Evolutionary conservation across 139 green algal genomes (phyloP), one percentile per base, ranked within the genome.

Genomic region (Penium margaritaceum): DNA sequence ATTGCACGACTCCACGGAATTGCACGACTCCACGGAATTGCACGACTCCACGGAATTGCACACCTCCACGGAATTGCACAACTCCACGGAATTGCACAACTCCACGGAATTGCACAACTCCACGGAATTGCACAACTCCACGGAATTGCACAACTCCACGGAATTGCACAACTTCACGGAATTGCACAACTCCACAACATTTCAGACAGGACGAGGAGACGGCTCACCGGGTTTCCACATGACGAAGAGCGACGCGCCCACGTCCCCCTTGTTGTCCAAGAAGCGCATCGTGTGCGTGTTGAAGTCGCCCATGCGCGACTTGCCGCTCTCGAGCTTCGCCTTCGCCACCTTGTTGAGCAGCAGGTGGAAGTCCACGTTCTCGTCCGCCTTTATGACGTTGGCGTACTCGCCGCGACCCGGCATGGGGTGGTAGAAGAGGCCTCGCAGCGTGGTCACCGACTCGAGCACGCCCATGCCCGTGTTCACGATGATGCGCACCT

Each of bases 281-380:
- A 76, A 76, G 5, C 69, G 47, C 19, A 76, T 70, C 17, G 30
- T 54, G 69, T 68, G 27, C 1, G 51, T 76, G n/a, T 37, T 32
- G 39, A 76, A 76, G 46, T 58, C 46, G 1, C 46, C 46, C 29
- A 21, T 21, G 53, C 24, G 71, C 12, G 69, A 65, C 30, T 36
- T 65, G 24, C 27, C 41, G 5, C 27, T 67, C 3, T 30, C 24
- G 14, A 76, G 53, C 39, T 70, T 67, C 24, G 55, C 41, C 1
- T 34, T 27, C 34, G 69, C 57, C 30, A 76, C 69, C 32, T 39
- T 46, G 53, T 34, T 53, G 12, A 76, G 55, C 30, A 76, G 51
- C 12, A 76, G 34, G 32, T 76, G 69, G 5, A 76, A 76, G 32
- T 76, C 69, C 51, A 76, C 38, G 39, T 76, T 76, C 3, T 76